phyloP scores from a whole-genome alignment of 345 rosid species.

The Durio zibethinus region DNA sequence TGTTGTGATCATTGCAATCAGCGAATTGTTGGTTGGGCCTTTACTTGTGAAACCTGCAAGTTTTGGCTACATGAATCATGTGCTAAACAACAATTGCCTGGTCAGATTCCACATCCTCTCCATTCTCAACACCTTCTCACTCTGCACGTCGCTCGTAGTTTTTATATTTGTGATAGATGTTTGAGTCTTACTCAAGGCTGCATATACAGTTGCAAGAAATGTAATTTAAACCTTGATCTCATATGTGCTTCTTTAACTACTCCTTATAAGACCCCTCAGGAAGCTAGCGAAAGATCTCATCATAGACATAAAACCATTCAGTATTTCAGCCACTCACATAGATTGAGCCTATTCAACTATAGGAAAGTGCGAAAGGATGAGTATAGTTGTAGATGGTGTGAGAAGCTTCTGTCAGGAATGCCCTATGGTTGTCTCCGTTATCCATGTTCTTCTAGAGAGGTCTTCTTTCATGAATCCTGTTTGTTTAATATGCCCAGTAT shows the following conservation, averaged over 20 bases:
- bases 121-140: background rate
- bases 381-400: background rate
- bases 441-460: accelerated
- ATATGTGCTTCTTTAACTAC: background rate
- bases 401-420: background rate
- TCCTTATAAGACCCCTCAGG: background rate
- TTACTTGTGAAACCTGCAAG: background rate
- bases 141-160: too few relatives aligned
- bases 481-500: background rate
- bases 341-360: background rate
- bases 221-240: background rate
- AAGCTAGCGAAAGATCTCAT: background rate
- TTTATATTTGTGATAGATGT: background rate
- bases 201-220: accelerated
- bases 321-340: background rate
- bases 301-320: background rate
- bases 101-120: background rate
- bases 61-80: background rate
- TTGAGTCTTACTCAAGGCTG: background rate
- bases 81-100: background rate
- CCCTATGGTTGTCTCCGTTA: background rate
- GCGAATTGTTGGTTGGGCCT: background rate
- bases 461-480: background rate
- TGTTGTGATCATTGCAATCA: background rate
- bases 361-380: background rate